A percentile compares a stretch with the other conserved stretches of the same genome.
phyloP scores from a whole-genome alignment of 345 rosid species.

The Gynandropsis gynandra region DNA sequence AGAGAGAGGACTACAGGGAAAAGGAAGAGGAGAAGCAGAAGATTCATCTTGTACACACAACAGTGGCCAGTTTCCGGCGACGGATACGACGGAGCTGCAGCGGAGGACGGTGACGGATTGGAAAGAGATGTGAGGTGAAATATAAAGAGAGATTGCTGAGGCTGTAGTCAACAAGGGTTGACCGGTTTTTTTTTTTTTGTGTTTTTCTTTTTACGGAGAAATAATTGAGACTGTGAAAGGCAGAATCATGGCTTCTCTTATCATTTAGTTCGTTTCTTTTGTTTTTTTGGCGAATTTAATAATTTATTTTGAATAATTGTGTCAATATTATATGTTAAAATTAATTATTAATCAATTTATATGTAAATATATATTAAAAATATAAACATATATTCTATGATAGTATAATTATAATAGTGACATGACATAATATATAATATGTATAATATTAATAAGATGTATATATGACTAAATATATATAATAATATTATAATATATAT shows the following conservation, averaged over 20 bases:
- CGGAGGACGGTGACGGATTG: conserved; percentile 4
- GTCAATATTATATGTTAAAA: too few relatives aligned
- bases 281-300: conserved; percentile 9
- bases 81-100: conserved; percentile 18
- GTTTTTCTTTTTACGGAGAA: conserved; percentile 11
- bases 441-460: too few relatives aligned
- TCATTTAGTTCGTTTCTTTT: conserved; percentile 8
- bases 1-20: conserved; percentile 27
- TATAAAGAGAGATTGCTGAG: background rate
- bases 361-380: too few relatives aligned
- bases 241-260: conserved; percentile 15
- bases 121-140: background rate
- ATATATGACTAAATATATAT: too few relatives aligned
- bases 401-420: too few relatives aligned
- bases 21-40: conserved; percentile 27
- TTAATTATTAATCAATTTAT: too few relatives aligned
- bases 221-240: conserved; percentile 20
- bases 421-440: too few relatives aligned
- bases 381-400: too few relatives aligned
- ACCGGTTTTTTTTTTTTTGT: too few relatives aligned
- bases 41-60: conserved; percentile 13
- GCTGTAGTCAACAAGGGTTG: conserved; percentile 15
- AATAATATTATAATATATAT: too few relatives aligned
- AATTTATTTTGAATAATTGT: background rate
- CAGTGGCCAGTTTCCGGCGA: conserved; percentile 7